A percentile compares a stretch with the other conserved stretches of the same genome.
Conservation (phyloP, 176 grass and related monocot genomes). For the Paspalum notatum region DNA sequence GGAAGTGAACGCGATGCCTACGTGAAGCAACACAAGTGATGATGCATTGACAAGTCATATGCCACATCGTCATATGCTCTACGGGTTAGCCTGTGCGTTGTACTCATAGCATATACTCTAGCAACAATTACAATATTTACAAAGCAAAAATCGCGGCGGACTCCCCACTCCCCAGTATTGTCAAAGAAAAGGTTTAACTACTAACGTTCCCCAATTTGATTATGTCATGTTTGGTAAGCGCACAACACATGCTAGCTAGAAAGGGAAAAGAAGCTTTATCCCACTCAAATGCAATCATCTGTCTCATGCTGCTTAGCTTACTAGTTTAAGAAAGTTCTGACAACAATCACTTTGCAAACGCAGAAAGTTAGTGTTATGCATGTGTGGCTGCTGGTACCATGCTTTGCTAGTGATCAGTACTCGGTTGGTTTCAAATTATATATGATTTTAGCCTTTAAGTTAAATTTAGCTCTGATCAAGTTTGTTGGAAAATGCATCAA, state of each 20-base stretch:
- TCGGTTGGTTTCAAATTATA: too few species aligned
- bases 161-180: too few species aligned
- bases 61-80: background rate
- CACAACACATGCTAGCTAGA: conserved; percentile 20
- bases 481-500: too few species aligned
- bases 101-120: background rate
- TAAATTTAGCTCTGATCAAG: too few species aligned
- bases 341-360: too few species aligned
- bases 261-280: conserved; percentile 10
- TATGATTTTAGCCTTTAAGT: too few species aligned
- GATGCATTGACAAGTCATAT: conserved; percentile 30
- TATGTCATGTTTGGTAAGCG: conserved; percentile 33
- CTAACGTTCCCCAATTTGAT: conserved; percentile 1
- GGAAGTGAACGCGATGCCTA: background rate
- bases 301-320: background rate
- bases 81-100: background rate
- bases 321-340: background rate
- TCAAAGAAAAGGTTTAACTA: background rate
- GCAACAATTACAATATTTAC: background rate
- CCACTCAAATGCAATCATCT: background rate
- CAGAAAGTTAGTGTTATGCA: background rate
- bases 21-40: background rate
- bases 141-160: too few species aligned
- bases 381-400: background rate
- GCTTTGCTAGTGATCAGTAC: background rate